A percentile compares a stretch with the other conserved stretches of the same genome.
These are phyloP conservation scores for Acer saccharum DNA, from an alignment of 345 rosid genomes.

Conservation along the genomic window DNA sequence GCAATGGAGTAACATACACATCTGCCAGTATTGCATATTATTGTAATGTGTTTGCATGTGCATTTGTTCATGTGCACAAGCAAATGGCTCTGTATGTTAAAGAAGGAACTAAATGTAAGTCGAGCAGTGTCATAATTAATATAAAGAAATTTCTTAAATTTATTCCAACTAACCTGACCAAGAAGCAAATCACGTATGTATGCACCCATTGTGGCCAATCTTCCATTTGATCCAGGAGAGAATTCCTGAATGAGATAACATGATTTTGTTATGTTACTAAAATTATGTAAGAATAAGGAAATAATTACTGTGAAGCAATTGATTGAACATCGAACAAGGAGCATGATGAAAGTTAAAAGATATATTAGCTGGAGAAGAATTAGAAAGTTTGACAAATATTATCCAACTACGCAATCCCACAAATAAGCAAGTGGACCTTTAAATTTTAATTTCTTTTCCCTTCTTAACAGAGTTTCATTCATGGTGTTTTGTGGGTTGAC, in stretches of 20 bases:
- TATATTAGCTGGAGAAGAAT: not conserved
- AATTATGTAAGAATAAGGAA: not conserved
- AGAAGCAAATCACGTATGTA: conserved; percentile 95
- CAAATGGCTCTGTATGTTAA: not conserved
- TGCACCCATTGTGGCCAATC: conserved; percentile 86
- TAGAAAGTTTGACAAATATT: not conserved
- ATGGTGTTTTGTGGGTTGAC: too few relatives aligned
- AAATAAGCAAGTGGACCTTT: not conserved
- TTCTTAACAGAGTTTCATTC: too few relatives aligned
- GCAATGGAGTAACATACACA: too few relatives aligned
- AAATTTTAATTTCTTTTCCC: too few relatives aligned
- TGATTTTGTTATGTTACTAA: not conserved
- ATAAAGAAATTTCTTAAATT: conserved; percentile 8
- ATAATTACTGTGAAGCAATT: not conserved
- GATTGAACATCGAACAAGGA: not conserved
- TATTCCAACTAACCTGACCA: conserved; percentile 72
- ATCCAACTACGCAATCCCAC: not conserved
- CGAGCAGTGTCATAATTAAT: not conserved
- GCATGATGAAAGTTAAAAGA: not conserved
- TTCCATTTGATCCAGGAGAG: conserved; percentile 84
- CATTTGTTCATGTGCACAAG: not conserved
- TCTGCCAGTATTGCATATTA: too few relatives aligned
- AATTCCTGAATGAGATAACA: conserved; percentile 66
- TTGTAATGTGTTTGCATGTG: not conserved
- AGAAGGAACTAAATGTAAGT: not conserved